Evolutionary conservation across 495 filamentous ascomycete species (phyloP).

Genomic region (Tuber microsphaerosporum): DNA sequence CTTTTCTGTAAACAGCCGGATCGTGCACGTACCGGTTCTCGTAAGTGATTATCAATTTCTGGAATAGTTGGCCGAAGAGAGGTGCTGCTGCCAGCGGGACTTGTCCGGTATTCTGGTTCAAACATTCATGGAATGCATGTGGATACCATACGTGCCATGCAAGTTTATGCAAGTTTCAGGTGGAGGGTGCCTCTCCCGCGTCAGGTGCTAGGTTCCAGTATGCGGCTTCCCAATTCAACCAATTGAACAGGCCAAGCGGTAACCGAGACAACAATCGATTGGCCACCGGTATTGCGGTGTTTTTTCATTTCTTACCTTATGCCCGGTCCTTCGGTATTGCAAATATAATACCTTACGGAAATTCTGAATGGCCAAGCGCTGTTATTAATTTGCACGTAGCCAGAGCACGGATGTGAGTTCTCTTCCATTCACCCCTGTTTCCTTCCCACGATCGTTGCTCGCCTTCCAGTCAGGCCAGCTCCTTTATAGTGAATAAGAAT

Average conservation of each 20-base stretch:
- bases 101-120: background rate
- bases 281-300: background rate
- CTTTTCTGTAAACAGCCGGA: background rate
- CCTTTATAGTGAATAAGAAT: too few species aligned
- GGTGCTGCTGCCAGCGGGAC: background rate
- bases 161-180: background rate
- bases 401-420: background rate
- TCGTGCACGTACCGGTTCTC: background rate
- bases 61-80: background rate
- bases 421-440: too few species aligned
- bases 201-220: background rate
- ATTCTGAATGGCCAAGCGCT: background rate
- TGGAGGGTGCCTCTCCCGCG: background rate
- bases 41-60: background rate
- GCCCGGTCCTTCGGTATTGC: background rate
- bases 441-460: too few species aligned
- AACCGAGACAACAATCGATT: too few species aligned
- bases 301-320: background rate
- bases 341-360: background rate
- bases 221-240: background rate
- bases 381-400: background rate
- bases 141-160: background rate
- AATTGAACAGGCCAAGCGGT: background rate
- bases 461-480: too few species aligned
- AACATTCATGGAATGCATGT: background rate